phyloP scores from a whole-genome alignment of 768 basidiomycete species.

The Boletus speciosus region DNA sequence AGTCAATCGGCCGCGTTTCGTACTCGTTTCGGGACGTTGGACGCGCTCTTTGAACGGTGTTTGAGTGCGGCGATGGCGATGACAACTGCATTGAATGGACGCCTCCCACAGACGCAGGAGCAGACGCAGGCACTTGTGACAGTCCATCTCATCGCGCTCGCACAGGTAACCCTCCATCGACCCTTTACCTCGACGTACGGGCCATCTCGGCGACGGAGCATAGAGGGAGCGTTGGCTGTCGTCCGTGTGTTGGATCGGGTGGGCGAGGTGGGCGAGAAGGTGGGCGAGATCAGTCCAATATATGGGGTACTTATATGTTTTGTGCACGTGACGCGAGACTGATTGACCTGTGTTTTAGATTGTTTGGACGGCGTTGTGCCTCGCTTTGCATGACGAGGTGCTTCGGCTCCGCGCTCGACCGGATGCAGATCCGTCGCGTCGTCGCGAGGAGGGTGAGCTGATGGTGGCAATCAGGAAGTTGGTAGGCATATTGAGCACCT shows the following conservation, averaged over 20 bases:
- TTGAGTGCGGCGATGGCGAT: slow-evolving; percentile 9
- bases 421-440: slow-evolving; percentile 1
- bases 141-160: slow-evolving; percentile 25
- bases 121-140: slow-evolving; percentile 10
- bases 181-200: slow-evolving; percentile 14
- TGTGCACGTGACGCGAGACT: background rate
- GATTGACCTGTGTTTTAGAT: slow-evolving; percentile 9
- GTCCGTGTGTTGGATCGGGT: slow-evolving; percentile 15
- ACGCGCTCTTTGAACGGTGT: slow-evolving; percentile 40
- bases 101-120: background rate
- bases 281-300: slow-evolving; percentile 12
- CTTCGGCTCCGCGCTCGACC: slow-evolving; percentile 14
- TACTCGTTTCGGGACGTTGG: slow-evolving; percentile 43
- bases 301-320: slow-evolving; percentile 7
- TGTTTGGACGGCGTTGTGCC: slow-evolving; percentile 23
- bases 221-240: slow-evolving; percentile 14
- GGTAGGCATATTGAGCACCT: slow-evolving; percentile 11
- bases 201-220: slow-evolving; percentile 13
- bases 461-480: slow-evolving; percentile 15
- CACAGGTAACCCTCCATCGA: slow-evolving; percentile 22
- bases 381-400: slow-evolving; percentile 22
- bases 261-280: background rate
- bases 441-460: slow-evolving; percentile 13
- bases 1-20: slow-evolving; percentile 43
- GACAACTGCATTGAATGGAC: background rate